Conservation (phyloP, 352 stramenopile genomes). For the Plasmopara muralis region DNA sequence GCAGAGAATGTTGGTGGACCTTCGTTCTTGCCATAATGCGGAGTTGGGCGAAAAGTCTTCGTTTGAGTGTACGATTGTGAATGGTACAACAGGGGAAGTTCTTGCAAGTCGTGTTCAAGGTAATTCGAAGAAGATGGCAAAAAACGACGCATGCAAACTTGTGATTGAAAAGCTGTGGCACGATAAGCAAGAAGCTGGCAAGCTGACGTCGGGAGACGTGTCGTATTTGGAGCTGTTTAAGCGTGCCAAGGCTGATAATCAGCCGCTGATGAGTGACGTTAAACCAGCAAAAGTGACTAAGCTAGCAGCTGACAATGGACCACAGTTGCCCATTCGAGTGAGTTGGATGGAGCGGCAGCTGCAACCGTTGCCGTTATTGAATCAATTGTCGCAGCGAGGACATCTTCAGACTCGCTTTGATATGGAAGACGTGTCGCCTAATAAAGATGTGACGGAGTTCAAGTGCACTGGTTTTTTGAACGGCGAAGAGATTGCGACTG, state of each 20-base stretch:
- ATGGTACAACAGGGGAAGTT: slow-evolving; percentile 30
- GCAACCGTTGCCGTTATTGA: slow-evolving; percentile 40
- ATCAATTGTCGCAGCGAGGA: slow-evolving; percentile 45
- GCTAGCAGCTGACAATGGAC: background rate
- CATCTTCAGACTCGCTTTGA: slow-evolving; percentile 38
- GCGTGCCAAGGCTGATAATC: slow-evolving; percentile 15
- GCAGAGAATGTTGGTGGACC: slow-evolving; percentile 42
- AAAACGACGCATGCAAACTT: slow-evolving; percentile 57
- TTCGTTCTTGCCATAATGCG: slow-evolving; percentile 35
- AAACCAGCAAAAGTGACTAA: background rate
- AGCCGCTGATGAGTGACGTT: slow-evolving; percentile 4
- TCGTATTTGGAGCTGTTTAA: slow-evolving; percentile 53
- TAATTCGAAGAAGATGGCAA: slow-evolving; percentile 57
- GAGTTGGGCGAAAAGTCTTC: slow-evolving; percentile 50
- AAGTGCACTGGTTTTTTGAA: slow-evolving; percentile 49
- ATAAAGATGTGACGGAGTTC: slow-evolving; percentile 36
- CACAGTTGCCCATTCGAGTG: slow-evolving; percentile 22
- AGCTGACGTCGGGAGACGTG: slow-evolving; percentile 45
- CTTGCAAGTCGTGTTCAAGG: slow-evolving; percentile 50
- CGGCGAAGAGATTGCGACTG: slow-evolving; percentile 25
- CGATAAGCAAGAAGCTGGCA: slow-evolving; percentile 55
- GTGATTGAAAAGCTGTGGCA: slow-evolving; percentile 73
- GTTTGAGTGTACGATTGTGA: slow-evolving; percentile 50
- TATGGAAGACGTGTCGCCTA: slow-evolving; percentile 41
- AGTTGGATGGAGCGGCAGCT: slow-evolving; percentile 39